Evolutionary conservation across 768 basidiomycete genomes (phyloP).

Genomic region (Wakefieldia striispora): DNA sequence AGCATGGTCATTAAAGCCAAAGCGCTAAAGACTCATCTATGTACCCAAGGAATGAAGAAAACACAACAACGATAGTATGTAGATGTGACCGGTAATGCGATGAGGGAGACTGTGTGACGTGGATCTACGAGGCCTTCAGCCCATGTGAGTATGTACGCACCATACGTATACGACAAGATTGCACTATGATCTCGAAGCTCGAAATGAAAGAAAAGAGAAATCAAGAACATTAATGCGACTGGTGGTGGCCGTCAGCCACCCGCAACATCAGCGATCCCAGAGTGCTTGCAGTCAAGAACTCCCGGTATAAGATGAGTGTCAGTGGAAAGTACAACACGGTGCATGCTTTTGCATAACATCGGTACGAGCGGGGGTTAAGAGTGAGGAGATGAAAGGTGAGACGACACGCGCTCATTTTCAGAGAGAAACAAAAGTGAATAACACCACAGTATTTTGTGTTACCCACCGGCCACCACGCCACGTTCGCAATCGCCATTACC

Average conservation of each 20-base stretch:
- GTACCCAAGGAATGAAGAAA: constrained; percentile 8
- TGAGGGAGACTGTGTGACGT: constrained; percentile 16
- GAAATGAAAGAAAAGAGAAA: constrained; percentile 3
- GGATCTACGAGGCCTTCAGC: constrained; percentile 36
- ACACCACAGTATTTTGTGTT: constrained; percentile 5
- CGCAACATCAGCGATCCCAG: constrained; percentile 17
- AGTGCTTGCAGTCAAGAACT: constrained; percentile 10
- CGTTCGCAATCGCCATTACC: constrained; percentile 13
- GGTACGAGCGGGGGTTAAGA: constrained; percentile 17
- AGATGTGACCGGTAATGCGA: constrained; percentile 20
- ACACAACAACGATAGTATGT: constrained; percentile 25
- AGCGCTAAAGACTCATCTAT: constrained; percentile 8
- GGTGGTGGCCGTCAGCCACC: constrained; percentile 31
- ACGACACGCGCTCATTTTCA: constrained; percentile 11
- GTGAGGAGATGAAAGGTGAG: constrained; percentile 2
- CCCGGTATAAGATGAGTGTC: constrained; percentile 6
- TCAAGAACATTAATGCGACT: constrained; percentile 8
- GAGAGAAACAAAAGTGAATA: constrained; percentile 6
- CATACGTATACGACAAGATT: constrained; percentile 13
- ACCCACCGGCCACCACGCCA: constrained; percentile 13
- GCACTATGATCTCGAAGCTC: constrained; percentile 11
- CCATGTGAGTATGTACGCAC: constrained; percentile 30
- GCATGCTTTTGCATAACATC: constrained; percentile 20
- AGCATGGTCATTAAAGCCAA: constrained; percentile 16
- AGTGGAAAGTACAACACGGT: constrained; percentile 6